Percentiles rank a stretch among this genome's conserved stretches.
Evolutionary conservation across 192 early-diverging fungal genomes (phyloP).

Genomic region (Backusella westeae): DNA sequence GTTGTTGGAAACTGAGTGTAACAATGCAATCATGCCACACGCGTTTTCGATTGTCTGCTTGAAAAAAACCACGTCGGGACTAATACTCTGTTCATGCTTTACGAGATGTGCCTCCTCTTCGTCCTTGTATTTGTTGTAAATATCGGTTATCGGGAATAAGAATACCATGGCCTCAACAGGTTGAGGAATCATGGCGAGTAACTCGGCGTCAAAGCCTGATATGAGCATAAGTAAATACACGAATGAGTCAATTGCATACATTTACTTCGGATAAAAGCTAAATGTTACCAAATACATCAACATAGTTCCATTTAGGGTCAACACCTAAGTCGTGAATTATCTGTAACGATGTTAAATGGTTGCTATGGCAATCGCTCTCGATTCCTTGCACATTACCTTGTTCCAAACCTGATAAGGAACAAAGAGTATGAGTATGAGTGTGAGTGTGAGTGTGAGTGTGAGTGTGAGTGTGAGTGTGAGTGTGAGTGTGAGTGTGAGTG

Average conservation of each 20-base stretch:
- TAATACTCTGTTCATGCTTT: constrained; percentile 50
- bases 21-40: constrained; percentile 92
- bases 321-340: constrained; percentile 74
- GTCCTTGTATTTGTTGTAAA: constrained; percentile 51
- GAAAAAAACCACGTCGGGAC: constrained; percentile 69
- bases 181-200: constrained; percentile 75
- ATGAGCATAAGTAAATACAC: not conserved
- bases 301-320: constrained; percentile 57
- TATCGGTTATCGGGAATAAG: constrained; percentile 78
- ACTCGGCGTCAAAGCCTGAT: constrained; percentile 78
- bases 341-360: constrained; percentile 17
- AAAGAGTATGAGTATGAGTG: not conserved
- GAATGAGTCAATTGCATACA: not conserved
- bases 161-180: constrained; percentile 84
- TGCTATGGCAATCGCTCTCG: not conserved
- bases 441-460: not conserved
- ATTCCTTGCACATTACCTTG: constrained; percentile 40
- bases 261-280: no score
- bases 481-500: not conserved
- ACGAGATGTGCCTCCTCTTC: constrained; percentile 46
- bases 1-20: constrained; percentile 86
- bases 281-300: constrained; percentile 72
- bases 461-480: not conserved
- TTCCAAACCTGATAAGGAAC: constrained; percentile 57
- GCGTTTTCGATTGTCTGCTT: constrained; percentile 89